Evolutionary conservation across 257 asterid genomes (phyloP).

Genomic region (Striga asiatica): DNA sequence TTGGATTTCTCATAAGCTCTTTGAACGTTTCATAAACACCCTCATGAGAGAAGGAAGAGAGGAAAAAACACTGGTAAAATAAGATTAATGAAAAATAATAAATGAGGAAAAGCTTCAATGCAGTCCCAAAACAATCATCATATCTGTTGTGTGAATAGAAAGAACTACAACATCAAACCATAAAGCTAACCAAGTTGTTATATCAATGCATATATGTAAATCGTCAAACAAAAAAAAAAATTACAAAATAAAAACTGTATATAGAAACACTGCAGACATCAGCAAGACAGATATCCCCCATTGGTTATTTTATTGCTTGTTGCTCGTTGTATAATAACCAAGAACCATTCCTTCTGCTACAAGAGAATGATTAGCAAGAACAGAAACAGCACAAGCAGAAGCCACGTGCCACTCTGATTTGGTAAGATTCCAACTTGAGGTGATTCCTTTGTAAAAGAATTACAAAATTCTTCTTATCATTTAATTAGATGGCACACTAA

Average conservation of each 20-base stretch:
- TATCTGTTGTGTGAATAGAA: not conserved
- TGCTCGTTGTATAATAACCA: no score
- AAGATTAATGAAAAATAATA: not conserved
- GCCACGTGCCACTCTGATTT: slow-evolving; percentile 99
- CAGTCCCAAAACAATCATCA: slow-evolving; percentile 6
- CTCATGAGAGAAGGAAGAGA: not conserved
- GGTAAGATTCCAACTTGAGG: slow-evolving; percentile 97
- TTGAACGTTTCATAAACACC: not conserved
- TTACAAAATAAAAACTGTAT: no score
- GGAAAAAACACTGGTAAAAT: not conserved
- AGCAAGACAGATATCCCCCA: no score
- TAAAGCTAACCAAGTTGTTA: not conserved
- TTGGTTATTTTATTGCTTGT: no score
- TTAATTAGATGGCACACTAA: no score
- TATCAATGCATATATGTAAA: no score
- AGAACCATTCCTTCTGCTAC: no score
- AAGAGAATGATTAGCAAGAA: no score
- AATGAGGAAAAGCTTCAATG: slow-evolving; percentile 3
- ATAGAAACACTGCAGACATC: no score
- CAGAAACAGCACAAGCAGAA: slow-evolving; percentile 99
- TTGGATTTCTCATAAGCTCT: not conserved
- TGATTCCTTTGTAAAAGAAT: no score
- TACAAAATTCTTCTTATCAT: no score
- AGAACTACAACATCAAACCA: not conserved
- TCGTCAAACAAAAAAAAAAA: no score